Percentiles rank a stretch among this genome's conserved stretches.
Evolutionary conservation across 345 rosid species (phyloP).

Genomic region (Eucalyptus tenuipes): DNA sequence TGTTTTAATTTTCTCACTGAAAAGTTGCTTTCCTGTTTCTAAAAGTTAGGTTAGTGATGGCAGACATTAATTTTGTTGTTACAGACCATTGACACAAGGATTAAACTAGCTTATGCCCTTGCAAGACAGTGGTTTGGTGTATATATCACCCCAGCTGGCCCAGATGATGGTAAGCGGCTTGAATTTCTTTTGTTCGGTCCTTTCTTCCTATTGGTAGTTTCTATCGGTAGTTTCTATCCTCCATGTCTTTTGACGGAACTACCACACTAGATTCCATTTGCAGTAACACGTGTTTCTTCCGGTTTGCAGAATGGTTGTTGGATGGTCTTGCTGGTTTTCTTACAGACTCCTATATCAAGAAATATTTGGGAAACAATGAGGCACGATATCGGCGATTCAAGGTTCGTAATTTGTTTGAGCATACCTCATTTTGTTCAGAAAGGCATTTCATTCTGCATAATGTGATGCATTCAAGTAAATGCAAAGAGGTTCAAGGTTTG

Average conservation of each 20-base stretch:
- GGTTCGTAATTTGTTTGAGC: conserved; percentile 28
- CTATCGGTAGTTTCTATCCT: neutral
- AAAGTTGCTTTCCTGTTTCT: neutral
- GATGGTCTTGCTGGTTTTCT: conserved; percentile 96
- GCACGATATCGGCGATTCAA: conserved; percentile 88
- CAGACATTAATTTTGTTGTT: conserved; percentile 9
- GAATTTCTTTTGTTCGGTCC: neutral
- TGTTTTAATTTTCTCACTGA: neutral
- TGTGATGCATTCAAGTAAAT: neutral
- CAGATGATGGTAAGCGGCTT: conserved; percentile 62
- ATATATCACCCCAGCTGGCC: conserved; percentile 65
- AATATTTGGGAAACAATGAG: conserved; percentile 92
- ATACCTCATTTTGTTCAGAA: neutral
- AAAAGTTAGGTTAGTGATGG: neutral
- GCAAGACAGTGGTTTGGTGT: conserved; percentile 99
- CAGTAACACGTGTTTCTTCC: neutral
- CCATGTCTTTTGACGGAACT: neutral
- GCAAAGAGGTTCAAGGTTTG: conserved; percentile 76
- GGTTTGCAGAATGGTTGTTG: conserved; percentile 82
- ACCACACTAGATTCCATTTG: neutral
- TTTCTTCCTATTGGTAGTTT: neutral
- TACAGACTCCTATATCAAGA: conserved; percentile 83
- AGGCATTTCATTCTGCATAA: neutral
- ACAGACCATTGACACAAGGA: conserved; percentile 84
- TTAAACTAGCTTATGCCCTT: conserved; percentile 81